phyloP scores from a whole-genome alignment of 805 yeast species.

The Metschnikowia kofuensis region DNA sequence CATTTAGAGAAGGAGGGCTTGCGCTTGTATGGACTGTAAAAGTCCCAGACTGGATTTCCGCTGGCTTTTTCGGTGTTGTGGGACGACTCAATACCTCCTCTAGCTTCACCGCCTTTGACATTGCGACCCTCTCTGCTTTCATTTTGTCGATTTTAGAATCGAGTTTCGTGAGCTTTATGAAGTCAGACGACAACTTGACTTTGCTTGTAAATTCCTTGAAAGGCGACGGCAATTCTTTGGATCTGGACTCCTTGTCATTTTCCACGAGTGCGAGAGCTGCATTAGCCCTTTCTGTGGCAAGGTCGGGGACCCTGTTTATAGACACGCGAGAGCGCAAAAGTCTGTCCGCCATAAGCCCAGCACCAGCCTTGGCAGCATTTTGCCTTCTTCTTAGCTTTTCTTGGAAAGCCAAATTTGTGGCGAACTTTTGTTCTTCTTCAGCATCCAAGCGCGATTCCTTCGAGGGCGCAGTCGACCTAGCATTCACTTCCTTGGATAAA shows the following conservation, averaged over 20 bases:
- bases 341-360: slow-evolving; percentile 5
- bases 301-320: slow-evolving; percentile 10
- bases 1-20: background rate
- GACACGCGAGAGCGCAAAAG: slow-evolving; percentile 15
- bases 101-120: slow-evolving; percentile 3
- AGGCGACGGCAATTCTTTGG: slow-evolving; percentile 14
- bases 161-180: slow-evolving; percentile 22
- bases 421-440: background rate
- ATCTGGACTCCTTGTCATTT: slow-evolving; percentile 8
- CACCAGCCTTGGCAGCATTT: slow-evolving; percentile 11
- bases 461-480: slow-evolving; percentile 7
- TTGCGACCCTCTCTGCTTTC: background rate
- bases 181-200: slow-evolving; percentile 19
- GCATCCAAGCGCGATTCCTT: slow-evolving; percentile 1
- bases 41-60: background rate
- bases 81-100: slow-evolving; percentile 3
- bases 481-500: slow-evolving; percentile 11
- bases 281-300: slow-evolving; percentile 8
- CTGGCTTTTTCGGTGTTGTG: background rate
- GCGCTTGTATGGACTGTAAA: background rate
- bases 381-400: slow-evolving; percentile 13
- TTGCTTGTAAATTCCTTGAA: slow-evolving; percentile 15
- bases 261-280: slow-evolving; percentile 5
- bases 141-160: slow-evolving; percentile 17
- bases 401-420: slow-evolving; percentile 4